A percentile compares a stretch with the other conserved stretches of the same genome.
Evolutionary conservation across 2,329 filamentous ascomycete species (phyloP).

Genomic region (Pyrenochaeta sp.): DNA sequence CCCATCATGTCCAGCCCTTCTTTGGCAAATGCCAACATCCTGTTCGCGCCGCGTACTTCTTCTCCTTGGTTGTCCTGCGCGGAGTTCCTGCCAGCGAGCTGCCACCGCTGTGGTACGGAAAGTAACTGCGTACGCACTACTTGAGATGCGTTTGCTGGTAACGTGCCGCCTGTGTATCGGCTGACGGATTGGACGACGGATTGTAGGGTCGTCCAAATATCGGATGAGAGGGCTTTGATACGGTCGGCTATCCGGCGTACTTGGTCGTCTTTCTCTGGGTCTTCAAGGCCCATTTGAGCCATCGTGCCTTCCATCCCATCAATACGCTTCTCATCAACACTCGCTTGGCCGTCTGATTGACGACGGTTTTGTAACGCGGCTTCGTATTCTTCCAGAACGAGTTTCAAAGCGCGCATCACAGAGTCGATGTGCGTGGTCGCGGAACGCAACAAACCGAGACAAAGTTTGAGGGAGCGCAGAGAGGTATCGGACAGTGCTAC

Average conservation of each 20-base stretch:
- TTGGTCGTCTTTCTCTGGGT: constrained; percentile 44
- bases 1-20: constrained; percentile 95
- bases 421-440: constrained; percentile 83
- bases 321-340: constrained; percentile 21
- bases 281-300: constrained; percentile 23
- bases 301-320: constrained; percentile 22
- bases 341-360: constrained; percentile 29
- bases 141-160: constrained; percentile 86
- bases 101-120: constrained; percentile 84
- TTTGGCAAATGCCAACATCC: constrained; percentile 84
- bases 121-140: constrained; percentile 86
- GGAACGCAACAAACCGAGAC: constrained; percentile 79
- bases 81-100: constrained; percentile 68
- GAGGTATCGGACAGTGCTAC: constrained; percentile 92
- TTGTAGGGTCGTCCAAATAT: constrained; percentile 68
- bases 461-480: constrained; percentile 83
- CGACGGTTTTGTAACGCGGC: constrained; percentile 49
- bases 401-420: constrained; percentile 76
- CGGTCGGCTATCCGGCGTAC: constrained; percentile 76
- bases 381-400: constrained; percentile 83
- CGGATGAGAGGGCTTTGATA: constrained; percentile 68
- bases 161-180: constrained; percentile 86
- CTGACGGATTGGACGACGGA: constrained; percentile 85
- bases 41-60: constrained; percentile 69
- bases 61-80: constrained; percentile 27